Conservation (phyloP, 192 early-diverging fungal species). For the Coemansia sp. region DNA sequence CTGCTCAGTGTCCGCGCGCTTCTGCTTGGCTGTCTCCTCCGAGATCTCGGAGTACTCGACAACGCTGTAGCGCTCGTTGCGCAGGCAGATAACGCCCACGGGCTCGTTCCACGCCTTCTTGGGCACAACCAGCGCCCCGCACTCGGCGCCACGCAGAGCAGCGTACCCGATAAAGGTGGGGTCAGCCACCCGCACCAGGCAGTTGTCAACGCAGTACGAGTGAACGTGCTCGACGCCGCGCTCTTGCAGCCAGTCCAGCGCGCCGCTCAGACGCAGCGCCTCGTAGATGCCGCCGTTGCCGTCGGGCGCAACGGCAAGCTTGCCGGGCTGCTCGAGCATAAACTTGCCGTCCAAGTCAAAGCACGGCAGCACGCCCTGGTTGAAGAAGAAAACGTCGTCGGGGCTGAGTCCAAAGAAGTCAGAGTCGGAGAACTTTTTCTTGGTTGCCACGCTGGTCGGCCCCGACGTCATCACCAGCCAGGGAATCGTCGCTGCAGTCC, state of each 20-base stretch:
- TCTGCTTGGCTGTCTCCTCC: constrained; percentile 64
- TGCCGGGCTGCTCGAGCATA: constrained; percentile 76
- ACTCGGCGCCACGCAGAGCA: constrained; percentile 82
- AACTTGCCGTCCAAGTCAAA: constrained; percentile 92
- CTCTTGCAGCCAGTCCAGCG: constrained; percentile 73
- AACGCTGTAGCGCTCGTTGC: constrained; percentile 78
- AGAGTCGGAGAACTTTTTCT: constrained; percentile 73
- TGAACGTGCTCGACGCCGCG: constrained; percentile 89
- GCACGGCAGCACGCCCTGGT: constrained; percentile 94
- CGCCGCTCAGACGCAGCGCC: constrained; percentile 79
- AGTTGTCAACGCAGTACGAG: constrained; percentile 98
- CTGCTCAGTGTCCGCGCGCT: constrained; percentile 57
- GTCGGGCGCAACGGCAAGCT: constrained; percentile 81
- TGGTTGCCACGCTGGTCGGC: constrained; percentile 81
- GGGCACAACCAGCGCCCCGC: constrained; percentile 93
- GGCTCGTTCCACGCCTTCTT: constrained; percentile 84
- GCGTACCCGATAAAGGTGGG: constrained; percentile 96
- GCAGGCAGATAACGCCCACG: constrained; percentile 93
- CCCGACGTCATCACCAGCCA: constrained; percentile 99
- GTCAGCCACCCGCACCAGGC: constrained; percentile 93
- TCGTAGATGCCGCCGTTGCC: constrained; percentile 97
- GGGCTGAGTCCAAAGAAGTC: constrained; percentile 84
- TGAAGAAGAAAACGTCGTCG: constrained; percentile 91
- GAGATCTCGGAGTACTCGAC: constrained; percentile 98
- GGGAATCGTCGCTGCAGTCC: constrained; percentile 66